Evolutionary conservation across 805 yeast genomes (phyloP).

Genomic region (Metschnikowia lunata): DNA sequence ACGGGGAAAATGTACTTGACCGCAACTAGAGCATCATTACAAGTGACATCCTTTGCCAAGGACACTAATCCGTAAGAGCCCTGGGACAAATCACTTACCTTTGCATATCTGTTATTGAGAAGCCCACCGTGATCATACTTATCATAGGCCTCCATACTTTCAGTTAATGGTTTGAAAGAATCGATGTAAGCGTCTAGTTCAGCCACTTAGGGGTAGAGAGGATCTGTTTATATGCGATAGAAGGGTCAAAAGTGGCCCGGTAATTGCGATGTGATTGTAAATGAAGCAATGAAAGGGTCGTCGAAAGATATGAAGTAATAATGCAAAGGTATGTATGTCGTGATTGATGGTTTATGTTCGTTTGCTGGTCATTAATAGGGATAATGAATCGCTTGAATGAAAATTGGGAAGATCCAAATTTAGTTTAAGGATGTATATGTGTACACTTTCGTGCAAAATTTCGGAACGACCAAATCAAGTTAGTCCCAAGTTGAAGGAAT

Average conservation of each 20-base stretch:
- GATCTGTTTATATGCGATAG: background rate
- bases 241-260: background rate
- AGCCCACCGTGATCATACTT: constrained; percentile 39
- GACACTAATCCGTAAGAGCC: constrained; percentile 94
- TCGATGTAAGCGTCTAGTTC: too few relatives aligned
- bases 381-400: background rate
- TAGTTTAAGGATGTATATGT: too few relatives aligned
- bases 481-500: too few relatives aligned
- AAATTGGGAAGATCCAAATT: too few relatives aligned
- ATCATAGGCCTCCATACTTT: constrained; percentile 37
- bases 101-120: constrained; percentile 59
- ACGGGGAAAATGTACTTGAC: constrained; percentile 75
- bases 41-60: constrained; percentile 67
- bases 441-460: too few relatives aligned
- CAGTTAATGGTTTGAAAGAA: too few relatives aligned
- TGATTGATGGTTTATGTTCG: constrained; percentile 3
- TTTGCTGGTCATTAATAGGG: constrained; percentile 8
- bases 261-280: too few relatives aligned
- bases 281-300: background rate
- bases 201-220: background rate
- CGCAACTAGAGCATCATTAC: constrained; percentile 57
- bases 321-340: constrained; percentile 2
- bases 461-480: too few relatives aligned
- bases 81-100: constrained; percentile 73
- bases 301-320: background rate